A percentile compares a stretch with the other conserved stretches of the same genome.
phyloP scores from a whole-genome alignment of 2,329 filamentous ascomycete genomes.

The Fusarium mundagurra region DNA sequence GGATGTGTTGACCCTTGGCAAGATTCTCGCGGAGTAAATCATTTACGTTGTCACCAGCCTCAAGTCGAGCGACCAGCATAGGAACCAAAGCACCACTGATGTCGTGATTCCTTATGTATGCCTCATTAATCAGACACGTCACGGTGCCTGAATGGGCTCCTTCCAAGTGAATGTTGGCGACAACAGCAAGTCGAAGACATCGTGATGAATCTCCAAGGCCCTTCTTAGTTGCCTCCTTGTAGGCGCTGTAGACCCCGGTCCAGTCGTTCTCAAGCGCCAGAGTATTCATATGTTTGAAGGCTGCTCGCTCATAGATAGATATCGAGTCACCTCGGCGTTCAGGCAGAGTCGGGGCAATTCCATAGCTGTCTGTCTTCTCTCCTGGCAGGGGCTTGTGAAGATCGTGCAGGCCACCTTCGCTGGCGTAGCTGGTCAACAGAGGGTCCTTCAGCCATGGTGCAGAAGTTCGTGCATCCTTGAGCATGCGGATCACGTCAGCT shows the following conservation, averaged over 20 bases:
- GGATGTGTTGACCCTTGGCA: conserved; percentile 44
- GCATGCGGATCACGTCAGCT: conserved; percentile 37
- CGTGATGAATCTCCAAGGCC: conserved; percentile 50
- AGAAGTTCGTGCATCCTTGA: conserved; percentile 43
- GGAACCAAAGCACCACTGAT: conserved; percentile 53
- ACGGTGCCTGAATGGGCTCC: conserved; percentile 46
- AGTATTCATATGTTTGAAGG: conserved; percentile 52
- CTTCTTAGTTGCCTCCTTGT: conserved; percentile 42
- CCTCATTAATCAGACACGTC: conserved; percentile 51
- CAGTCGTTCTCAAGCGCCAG: conserved; percentile 48
- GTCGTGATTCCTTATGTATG: conserved; percentile 54
- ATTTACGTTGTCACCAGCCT: conserved; percentile 43
- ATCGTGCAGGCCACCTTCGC: conserved; percentile 27
- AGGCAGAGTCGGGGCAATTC: conserved; percentile 20
- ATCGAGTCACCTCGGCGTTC: conserved; percentile 32
- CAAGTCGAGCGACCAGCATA: conserved; percentile 52
- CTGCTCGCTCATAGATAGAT: conserved; percentile 34
- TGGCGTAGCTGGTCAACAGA: conserved; percentile 31
- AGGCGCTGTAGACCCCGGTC: conserved; percentile 49
- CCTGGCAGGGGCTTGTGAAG: conserved; percentile 36
- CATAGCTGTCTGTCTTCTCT: conserved; percentile 17
- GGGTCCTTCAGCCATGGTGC: conserved; percentile 38
- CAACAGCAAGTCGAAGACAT: conserved; percentile 60
- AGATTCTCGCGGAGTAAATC: conserved; percentile 44
- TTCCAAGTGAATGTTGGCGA: conserved; percentile 52